Evolutionary conservation across 495 filamentous ascomycete species (phyloP).

Genomic region (Chaetomium cochliodes): DNA sequence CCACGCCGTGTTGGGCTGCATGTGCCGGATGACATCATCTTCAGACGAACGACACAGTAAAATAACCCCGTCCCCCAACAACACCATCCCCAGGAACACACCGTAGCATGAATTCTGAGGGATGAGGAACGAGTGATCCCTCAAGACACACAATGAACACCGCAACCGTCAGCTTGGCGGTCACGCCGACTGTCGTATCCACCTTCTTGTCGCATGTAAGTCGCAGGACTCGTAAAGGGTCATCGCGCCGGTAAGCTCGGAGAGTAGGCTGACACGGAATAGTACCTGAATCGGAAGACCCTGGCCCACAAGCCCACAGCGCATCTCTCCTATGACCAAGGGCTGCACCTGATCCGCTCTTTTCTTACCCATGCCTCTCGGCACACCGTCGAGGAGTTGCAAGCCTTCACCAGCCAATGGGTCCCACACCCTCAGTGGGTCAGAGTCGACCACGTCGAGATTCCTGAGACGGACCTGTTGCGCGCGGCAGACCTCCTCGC

Average conservation of each 20-base stretch:
- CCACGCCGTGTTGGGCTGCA: slow-evolving; percentile 13
- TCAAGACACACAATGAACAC: slow-evolving; percentile 58
- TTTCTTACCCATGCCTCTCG: slow-evolving; percentile 81
- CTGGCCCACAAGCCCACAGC: slow-evolving; percentile 74
- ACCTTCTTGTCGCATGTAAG: slow-evolving; percentile 77
- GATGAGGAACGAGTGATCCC: neutral
- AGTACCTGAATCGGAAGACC: slow-evolving; percentile 81
- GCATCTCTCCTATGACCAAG: slow-evolving; percentile 90
- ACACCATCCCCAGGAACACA: neutral
- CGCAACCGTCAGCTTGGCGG: slow-evolving; percentile 65
- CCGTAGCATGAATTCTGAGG: neutral
- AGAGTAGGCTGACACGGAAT: slow-evolving; percentile 3
- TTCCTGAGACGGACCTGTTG: slow-evolving; percentile 60
- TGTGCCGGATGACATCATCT: slow-evolving; percentile 31
- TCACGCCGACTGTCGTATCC: slow-evolving; percentile 75
- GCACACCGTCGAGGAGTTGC: slow-evolving; percentile 88
- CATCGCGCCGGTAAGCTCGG: no score
- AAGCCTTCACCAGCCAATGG: slow-evolving; percentile 85
- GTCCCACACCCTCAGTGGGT: slow-evolving; percentile 90
- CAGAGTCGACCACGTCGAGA: slow-evolving; percentile 67
- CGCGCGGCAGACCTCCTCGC: slow-evolving; percentile 61
- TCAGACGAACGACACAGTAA: slow-evolving; percentile 8
- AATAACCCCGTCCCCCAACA: slow-evolving; percentile 10
- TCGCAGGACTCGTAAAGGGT: slow-evolving; percentile 3
- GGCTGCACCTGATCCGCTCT: slow-evolving; percentile 79